Evolutionary conservation across 441 rosid species (phyloP), one percentile per base, ranked within the genome.

Genomic region (Pelargonium cotyledonis): DNA sequence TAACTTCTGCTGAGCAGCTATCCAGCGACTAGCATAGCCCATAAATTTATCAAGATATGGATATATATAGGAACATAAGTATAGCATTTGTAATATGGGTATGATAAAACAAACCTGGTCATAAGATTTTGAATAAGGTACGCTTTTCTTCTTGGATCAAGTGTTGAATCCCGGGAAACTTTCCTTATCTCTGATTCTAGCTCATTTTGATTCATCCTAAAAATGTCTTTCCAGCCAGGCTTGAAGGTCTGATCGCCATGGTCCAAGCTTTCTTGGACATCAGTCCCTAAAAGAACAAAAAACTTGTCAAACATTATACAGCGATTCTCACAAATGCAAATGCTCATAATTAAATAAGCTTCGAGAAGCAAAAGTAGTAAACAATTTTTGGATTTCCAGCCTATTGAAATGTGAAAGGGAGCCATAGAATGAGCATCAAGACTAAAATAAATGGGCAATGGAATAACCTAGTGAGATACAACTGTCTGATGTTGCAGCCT

Each of bases 141-240:
- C 6, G 84, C 89, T 78, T 89, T 87, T 82, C 95, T 82, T 79
- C 95, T 85, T 10, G 95, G 95, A 79, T 89, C 95, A 72, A 89
- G 95, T 73, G 91, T 80, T 41, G 89, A 82, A 84, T 89, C 95
- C 53, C 85, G 81, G 64, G 88, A 89, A 76, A 89, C 91, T 75
- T 85, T 86, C 76, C 91, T 84, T 70, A 89, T 86, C 81, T 89
- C 95, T 38, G 89, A 84, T 79, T 89, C 95, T 40, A 89, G 90
- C 67, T 89, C 95, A 79, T 82, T 86, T 78, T 94, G 97, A 80
- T 94, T 94, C 99, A 94, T 94, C 74, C 99, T 88, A 77, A 94
- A 94, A 67, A 94, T 91, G 79, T 94, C 96, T 81, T 94, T 94
- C 99, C 99, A 94, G 12, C 99, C 99, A 71, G 97, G 99, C 85